Evolutionary conservation across 2,329 filamentous ascomycete genomes (phyloP).

Genomic region (Aspergillus proliferans): DNA sequence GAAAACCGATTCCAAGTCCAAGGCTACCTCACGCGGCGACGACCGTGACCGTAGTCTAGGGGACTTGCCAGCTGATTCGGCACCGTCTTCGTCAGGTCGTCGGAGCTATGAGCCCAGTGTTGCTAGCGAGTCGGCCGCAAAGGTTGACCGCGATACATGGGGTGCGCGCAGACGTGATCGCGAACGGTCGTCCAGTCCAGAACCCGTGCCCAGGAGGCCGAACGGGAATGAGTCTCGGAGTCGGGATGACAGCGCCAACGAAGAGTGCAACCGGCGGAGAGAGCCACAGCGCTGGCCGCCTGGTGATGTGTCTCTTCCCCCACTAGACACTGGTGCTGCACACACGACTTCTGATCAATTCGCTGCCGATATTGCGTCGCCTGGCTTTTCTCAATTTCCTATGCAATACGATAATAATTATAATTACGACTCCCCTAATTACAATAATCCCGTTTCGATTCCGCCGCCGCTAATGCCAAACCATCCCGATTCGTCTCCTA

Average conservation of each 20-base stretch:
- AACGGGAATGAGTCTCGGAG: slow-evolving; percentile 16
- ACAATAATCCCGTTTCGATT: slow-evolving; percentile 3
- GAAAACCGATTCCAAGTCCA: slow-evolving; percentile 30
- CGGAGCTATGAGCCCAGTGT: slow-evolving; percentile 22
- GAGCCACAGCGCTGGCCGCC: slow-evolving; percentile 26
- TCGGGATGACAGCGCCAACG: slow-evolving; percentile 7
- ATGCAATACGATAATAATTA: slow-evolving; percentile 21
- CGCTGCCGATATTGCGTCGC: slow-evolving; percentile 22
- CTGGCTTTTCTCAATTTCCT: slow-evolving; percentile 30
- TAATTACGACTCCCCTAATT: background rate
- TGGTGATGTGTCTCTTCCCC: slow-evolving; percentile 21
- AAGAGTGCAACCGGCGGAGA: slow-evolving; percentile 10
- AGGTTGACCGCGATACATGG: slow-evolving; percentile 14
- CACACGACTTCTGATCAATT: slow-evolving; percentile 23
- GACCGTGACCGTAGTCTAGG: slow-evolving; percentile 39
- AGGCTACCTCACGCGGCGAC: slow-evolving; percentile 41
- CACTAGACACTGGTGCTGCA: slow-evolving; percentile 14
- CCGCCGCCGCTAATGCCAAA: slow-evolving; percentile 13
- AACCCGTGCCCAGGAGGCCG: slow-evolving; percentile 18
- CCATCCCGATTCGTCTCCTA: slow-evolving; percentile 9
- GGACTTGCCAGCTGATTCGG: slow-evolving; percentile 24
- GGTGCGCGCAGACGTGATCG: slow-evolving; percentile 17
- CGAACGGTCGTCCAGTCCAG: slow-evolving; percentile 23
- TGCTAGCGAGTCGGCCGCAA: slow-evolving; percentile 27
- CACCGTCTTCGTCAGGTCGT: slow-evolving; percentile 14